phyloP scores from a whole-genome alignment of 306 rosid species.

The Quercus robur region DNA sequence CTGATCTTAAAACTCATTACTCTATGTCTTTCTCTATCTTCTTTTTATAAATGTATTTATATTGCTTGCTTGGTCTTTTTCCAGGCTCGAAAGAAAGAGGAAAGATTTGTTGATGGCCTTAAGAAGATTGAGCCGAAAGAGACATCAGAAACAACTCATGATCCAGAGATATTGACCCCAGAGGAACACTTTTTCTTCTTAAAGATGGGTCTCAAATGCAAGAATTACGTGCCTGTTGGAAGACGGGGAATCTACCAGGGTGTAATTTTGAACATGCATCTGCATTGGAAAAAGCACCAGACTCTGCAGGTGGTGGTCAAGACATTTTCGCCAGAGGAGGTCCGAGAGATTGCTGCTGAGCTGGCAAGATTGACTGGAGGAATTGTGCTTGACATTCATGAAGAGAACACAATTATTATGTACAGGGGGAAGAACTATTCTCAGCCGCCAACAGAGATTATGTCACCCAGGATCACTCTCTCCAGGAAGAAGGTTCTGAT shows the following conservation, averaged over 20 bases:
- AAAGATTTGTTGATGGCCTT: slow-evolving; percentile 59
- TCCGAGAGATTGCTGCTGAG: slow-evolving; percentile 82
- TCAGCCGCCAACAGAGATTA: slow-evolving; percentile 95
- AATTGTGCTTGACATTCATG: slow-evolving; percentile 85
- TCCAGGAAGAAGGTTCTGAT: slow-evolving; percentile 79
- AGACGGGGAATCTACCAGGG: slow-evolving; percentile 95
- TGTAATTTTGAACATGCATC: slow-evolving; percentile 94
- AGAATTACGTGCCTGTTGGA: slow-evolving; percentile 93
- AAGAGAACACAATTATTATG: slow-evolving; percentile 86
- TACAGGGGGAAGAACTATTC: slow-evolving; percentile 95
- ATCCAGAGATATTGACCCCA: slow-evolving; percentile 93
- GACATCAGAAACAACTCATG: slow-evolving; percentile 72
- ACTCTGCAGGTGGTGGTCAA: slow-evolving; percentile 86
- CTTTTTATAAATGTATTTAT: neutral
- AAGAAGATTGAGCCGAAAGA: slow-evolving; percentile 84
- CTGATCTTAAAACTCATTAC: neutral
- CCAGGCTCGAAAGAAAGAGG: slow-evolving; percentile 86
- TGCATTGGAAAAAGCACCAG: slow-evolving; percentile 98
- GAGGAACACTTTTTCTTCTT: slow-evolving; percentile 95
- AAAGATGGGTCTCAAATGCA: slow-evolving; percentile 90
- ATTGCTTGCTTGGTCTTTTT: slow-evolving; percentile 17
- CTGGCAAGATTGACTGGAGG: slow-evolving; percentile 90
- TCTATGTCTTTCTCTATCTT: neutral
- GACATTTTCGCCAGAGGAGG: slow-evolving; percentile 86
- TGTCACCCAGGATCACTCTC: slow-evolving; percentile 91